phyloP scores from a whole-genome alignment of 176 grass and related monocot species.

The Tillandsia fasciculata region DNA sequence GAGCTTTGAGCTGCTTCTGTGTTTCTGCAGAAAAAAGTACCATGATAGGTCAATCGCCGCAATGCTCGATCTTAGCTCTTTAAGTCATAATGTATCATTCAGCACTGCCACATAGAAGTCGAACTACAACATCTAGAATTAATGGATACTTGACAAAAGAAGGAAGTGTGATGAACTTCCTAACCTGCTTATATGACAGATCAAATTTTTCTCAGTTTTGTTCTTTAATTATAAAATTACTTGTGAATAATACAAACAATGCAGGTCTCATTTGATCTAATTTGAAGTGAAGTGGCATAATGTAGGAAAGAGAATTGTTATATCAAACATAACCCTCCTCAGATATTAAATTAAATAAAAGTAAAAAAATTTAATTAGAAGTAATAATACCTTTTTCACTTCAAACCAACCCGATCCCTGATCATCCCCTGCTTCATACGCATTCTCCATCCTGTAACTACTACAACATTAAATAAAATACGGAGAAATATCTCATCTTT shows the following conservation, averaged over 20 bases:
- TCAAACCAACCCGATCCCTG: constrained; percentile 88
- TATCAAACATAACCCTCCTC: not conserved
- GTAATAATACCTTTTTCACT: constrained; percentile 61
- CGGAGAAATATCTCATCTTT: not conserved
- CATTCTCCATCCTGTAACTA: constrained; percentile 48
- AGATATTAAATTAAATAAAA: not conserved
- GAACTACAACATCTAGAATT: not conserved
- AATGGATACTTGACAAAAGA: not conserved
- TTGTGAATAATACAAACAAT: not conserved
- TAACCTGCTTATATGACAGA: not conserved
- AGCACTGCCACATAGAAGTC: not conserved
- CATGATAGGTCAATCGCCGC: constrained; percentile 3
- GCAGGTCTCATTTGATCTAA: not conserved
- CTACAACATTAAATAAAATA: not conserved
- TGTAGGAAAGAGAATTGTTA: no score
- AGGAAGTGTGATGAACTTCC: not conserved
- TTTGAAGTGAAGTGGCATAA: no score
- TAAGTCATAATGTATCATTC: not conserved
- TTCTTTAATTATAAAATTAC: not conserved
- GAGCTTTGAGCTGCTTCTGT: constrained; percentile 56
- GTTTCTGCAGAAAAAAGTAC: constrained; percentile 41
- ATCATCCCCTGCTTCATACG: constrained; percentile 45
- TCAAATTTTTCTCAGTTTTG: not conserved
- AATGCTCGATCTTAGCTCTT: constrained; percentile 2
- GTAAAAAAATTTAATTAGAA: not conserved